Evolutionary conservation across 306 rosid genomes (phyloP).

Genomic region (Bauhinia variegata): DNA sequence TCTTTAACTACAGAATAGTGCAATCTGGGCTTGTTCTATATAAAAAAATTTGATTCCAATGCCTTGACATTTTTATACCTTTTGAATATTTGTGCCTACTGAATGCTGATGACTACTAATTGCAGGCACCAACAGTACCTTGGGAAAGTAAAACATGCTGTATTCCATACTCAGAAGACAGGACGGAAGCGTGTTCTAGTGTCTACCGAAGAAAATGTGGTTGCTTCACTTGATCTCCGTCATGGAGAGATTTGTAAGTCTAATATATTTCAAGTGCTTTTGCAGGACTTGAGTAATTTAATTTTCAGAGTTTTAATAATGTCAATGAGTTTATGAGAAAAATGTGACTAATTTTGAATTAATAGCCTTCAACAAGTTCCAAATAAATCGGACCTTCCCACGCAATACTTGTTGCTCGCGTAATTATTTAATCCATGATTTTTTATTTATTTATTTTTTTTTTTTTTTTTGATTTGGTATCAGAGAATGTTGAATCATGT

Average conservation of each 20-base stretch:
- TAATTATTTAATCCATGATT: not conserved
- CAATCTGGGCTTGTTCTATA: conserved; percentile 1
- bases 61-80: conserved; percentile 11
- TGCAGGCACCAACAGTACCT: conserved; percentile 89
- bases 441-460: too few relatives aligned
- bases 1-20: not conserved
- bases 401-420: not conserved
- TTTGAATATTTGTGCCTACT: conserved; percentile 18
- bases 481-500: conserved; percentile 36
- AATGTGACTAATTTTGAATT: conserved; percentile 9
- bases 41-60: not conserved
- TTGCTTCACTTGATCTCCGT: conserved; percentile 99
- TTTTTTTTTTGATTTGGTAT: conserved; percentile 17
- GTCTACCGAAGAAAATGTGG: conserved; percentile 89
- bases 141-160: conserved; percentile 91
- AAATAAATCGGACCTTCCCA: conserved; percentile 5
- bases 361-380: conserved; percentile 8
- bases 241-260: conserved; percentile 91
- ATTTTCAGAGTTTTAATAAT: not conserved
- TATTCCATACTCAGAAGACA: conserved; percentile 85
- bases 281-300: conserved; percentile 3
- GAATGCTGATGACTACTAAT: conserved; percentile 1
- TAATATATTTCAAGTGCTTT: not conserved
- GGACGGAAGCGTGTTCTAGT: conserved; percentile 94
- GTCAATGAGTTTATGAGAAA: not conserved